Evolutionary conservation across 495 filamentous ascomycete genomes (phyloP), one percentile per base, ranked within the genome.

Genomic region (Evernia prunastri): DNA sequence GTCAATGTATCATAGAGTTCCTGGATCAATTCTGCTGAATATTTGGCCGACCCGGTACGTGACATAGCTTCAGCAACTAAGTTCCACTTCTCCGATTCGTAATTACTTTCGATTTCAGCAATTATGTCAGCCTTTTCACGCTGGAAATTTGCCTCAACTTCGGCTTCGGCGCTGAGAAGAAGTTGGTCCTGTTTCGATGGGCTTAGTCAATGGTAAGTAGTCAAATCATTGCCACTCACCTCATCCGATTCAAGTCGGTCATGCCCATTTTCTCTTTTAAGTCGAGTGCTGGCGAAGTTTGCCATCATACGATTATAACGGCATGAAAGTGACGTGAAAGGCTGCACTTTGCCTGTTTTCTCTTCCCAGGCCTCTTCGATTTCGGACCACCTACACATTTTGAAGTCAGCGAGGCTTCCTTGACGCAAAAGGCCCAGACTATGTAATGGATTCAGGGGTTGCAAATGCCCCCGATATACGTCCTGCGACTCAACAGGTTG

Each of bases 21-120:
- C 23, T 47, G 23, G 11, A 57, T 43, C 29, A 13, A 43, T 11
- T 45, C 54, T 42, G 11, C 31, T 1, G 61, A 58, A 25, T 63
- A 51, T 12, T 36, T 23, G 23, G 29, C 31, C 8, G 23, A 43
- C 18, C 61, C 61, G 20, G n/a, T 43, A 63, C 61, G 61, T 35
- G 33, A 47, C 61, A 63, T 58, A 49, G 40, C 54, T 58, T 58
- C 18, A 33, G 61, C 53, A n/a, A 63, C 40, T 31, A 63, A 20
- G 5, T 51, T 20, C 54, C 54, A 63, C 35, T 63, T 63, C n/a
- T 63, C 61, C 18, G 8, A 47, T 20, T 63, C 10, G 3, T 39
- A 58, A 18, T 23, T 49, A 9, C n/a, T 42, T 51, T 58, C 56
- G n/a, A 63, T 56, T 63, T 63, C 61, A 37, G 39, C 39, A 58